Conservation (phyloP, 73 alveolate species). For the Paramecium caudatum region DNA sequence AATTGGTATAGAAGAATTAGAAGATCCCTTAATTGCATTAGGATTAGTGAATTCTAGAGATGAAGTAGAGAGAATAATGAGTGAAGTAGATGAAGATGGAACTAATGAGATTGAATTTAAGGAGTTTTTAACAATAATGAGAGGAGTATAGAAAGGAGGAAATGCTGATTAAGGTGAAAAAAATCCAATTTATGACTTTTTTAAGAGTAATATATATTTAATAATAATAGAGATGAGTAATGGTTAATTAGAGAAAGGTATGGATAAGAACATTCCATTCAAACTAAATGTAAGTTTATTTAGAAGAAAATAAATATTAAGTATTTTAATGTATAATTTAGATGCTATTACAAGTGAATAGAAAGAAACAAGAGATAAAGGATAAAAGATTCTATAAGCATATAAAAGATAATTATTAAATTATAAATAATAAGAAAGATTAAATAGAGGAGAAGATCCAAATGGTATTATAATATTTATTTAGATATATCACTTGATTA, state of each 20-base stretch:
- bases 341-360: slow-evolving; percentile 75
- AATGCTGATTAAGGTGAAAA: slow-evolving; percentile 71
- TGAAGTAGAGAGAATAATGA: slow-evolving; percentile 88
- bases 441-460: slow-evolving; percentile 74
- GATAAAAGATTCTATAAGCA: slow-evolving; percentile 74
- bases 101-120: slow-evolving; percentile 92
- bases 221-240: slow-evolving; percentile 70
- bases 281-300: slow-evolving; percentile 78
- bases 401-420: slow-evolving; percentile 66
- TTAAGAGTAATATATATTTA: slow-evolving; percentile 74
- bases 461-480: slow-evolving; percentile 57
- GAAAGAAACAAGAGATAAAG: slow-evolving; percentile 72
- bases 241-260: slow-evolving; percentile 73
- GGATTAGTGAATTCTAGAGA: slow-evolving; percentile 92
- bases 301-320: slow-evolving; percentile 79
- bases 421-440: slow-evolving; percentile 71
- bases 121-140: slow-evolving; percentile 92
- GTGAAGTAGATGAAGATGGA: slow-evolving; percentile 93
- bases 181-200: slow-evolving; percentile 79
- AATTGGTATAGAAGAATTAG: slow-evolving; percentile 94
- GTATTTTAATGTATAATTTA: slow-evolving; percentile 26
- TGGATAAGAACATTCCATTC: slow-evolving; percentile 78
- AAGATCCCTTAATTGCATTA: slow-evolving; percentile 95
- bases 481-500: slow-evolving; percentile 70
- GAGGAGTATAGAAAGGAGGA: slow-evolving; percentile 84